Conservation (phyloP, 345 rosid genomes). For the Brassica incana region DNA sequence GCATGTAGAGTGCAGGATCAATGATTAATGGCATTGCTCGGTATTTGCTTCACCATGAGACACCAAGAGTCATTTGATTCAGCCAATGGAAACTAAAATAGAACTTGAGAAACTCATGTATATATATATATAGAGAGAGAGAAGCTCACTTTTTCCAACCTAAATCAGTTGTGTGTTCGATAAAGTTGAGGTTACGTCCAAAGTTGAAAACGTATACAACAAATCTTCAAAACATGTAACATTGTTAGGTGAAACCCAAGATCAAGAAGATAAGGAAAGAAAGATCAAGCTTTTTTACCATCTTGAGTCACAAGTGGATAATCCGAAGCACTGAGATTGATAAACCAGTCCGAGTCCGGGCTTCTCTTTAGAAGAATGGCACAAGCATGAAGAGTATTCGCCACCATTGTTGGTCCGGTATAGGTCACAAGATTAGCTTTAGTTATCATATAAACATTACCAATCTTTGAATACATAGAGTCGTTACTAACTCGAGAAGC, state of each 20-base stretch:
- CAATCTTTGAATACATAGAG: slow-evolving; percentile 60
- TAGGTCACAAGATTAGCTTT: slow-evolving; percentile 98
- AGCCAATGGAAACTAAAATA: background rate
- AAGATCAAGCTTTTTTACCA: slow-evolving; percentile 46
- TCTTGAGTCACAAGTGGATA: slow-evolving; percentile 99
- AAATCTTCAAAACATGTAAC: slow-evolving; percentile 59
- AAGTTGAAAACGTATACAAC: slow-evolving; percentile 62
- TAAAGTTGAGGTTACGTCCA: slow-evolving; percentile 76
- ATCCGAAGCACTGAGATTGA: slow-evolving; percentile 98
- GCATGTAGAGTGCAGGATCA: slow-evolving; percentile 85
- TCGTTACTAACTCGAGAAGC: slow-evolving; percentile 65
- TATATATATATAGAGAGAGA: background rate
- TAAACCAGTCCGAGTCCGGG: slow-evolving; percentile 97
- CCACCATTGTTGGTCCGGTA: slow-evolving; percentile 96
- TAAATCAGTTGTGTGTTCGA: slow-evolving; percentile 80
- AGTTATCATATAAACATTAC: slow-evolving; percentile 81
- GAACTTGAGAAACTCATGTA: background rate
- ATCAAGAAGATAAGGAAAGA: slow-evolving; percentile 1
- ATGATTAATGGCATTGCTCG: slow-evolving; percentile 94
- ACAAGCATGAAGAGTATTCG: slow-evolving; percentile 98
- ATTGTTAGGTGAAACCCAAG: background rate
- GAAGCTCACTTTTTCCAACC: slow-evolving; percentile 83
- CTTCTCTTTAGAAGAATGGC: slow-evolving; percentile 83
- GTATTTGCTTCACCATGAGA: slow-evolving; percentile 57
- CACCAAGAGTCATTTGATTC: slow-evolving; percentile 9